A percentile compares a stretch with the other conserved stretches of the same genome.
phyloP scores from a whole-genome alignment of 805 yeast genomes.

The Candida verbasci region DNA sequence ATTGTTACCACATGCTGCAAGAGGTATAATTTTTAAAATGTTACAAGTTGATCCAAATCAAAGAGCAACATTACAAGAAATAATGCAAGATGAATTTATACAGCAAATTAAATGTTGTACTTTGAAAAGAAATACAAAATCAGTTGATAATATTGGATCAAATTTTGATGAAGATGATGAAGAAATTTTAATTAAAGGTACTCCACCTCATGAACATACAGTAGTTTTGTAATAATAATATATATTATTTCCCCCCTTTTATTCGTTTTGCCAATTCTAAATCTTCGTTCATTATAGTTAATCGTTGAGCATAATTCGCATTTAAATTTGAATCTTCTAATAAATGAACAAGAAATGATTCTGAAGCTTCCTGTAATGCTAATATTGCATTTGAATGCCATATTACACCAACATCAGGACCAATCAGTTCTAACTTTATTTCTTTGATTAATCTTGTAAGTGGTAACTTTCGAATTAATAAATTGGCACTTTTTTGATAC shows the following conservation, averaged over 20 bases:
- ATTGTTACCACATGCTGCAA: conserved; percentile 74
- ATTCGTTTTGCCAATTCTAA: conserved; percentile 76
- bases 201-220: conserved; percentile 39
- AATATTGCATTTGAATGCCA: conserved; percentile 79
- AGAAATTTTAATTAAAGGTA: conserved; percentile 29
- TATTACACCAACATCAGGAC: conserved; percentile 52
- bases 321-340: conserved; percentile 74
- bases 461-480: conserved; percentile 66
- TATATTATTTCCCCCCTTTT: conserved; percentile 41
- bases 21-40: conserved; percentile 70
- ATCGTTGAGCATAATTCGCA: conserved; percentile 32
- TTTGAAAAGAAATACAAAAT: conserved; percentile 18
- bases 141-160: conserved; percentile 17
- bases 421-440: conserved; percentile 58
- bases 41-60: conserved; percentile 54
- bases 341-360: conserved; percentile 68
- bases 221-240: conserved; percentile 16
- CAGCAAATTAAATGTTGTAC: conserved; percentile 60
- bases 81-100: conserved; percentile 71
- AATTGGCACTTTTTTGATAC: conserved; percentile 18
- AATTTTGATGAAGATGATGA: conserved; percentile 36
- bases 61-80: conserved; percentile 65
- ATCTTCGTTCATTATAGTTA: conserved; percentile 83
- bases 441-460: conserved; percentile 75
- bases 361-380: conserved; percentile 79